Percentiles rank a stretch among this genome's conserved stretches.
phyloP scores from a whole-genome alignment of 768 basidiomycete species.

The Termitomyces sp. region DNA sequence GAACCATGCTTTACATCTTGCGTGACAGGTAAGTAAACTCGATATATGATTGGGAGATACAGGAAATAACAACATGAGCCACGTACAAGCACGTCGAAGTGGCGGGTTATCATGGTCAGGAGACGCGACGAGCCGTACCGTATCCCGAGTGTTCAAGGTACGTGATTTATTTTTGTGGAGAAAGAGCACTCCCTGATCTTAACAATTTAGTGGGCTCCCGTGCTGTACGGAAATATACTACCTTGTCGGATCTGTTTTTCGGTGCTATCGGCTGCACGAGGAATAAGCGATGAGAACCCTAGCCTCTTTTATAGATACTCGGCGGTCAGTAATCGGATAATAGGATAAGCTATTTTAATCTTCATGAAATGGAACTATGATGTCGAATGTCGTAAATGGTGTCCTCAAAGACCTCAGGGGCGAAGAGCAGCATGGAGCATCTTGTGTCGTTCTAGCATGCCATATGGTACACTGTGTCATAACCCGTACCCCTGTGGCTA shows the following conservation, averaged over 20 bases:
- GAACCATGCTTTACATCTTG: constrained; percentile 1
- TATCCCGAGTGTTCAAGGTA: not conserved
- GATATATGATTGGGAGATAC: constrained; percentile 7
- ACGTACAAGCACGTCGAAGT: not conserved
- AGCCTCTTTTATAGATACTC: constrained; percentile 3
- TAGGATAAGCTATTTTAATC: not conserved
- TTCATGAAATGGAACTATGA: not conserved
- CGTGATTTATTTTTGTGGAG: not conserved
- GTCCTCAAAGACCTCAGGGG: not conserved
- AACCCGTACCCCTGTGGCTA: not conserved
- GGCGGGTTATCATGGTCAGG: not conserved
- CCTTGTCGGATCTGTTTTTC: not conserved
- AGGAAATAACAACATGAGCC: not conserved
- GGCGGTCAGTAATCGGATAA: constrained; percentile 9
- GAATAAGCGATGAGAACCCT: constrained; percentile 1
- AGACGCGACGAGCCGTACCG: constrained; percentile 1
- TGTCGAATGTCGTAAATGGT: not conserved
- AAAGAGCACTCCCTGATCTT: not conserved
- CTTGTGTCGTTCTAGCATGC: not conserved
- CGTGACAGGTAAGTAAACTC: not conserved
- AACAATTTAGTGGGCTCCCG: not conserved
- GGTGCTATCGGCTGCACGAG: not conserved
- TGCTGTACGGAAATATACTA: not conserved
- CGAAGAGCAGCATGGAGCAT: not conserved
- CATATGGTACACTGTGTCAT: not conserved